Conservation (phyloP, 2,329 filamentous ascomycete genomes). For the Ophiostoma ips region DNA sequence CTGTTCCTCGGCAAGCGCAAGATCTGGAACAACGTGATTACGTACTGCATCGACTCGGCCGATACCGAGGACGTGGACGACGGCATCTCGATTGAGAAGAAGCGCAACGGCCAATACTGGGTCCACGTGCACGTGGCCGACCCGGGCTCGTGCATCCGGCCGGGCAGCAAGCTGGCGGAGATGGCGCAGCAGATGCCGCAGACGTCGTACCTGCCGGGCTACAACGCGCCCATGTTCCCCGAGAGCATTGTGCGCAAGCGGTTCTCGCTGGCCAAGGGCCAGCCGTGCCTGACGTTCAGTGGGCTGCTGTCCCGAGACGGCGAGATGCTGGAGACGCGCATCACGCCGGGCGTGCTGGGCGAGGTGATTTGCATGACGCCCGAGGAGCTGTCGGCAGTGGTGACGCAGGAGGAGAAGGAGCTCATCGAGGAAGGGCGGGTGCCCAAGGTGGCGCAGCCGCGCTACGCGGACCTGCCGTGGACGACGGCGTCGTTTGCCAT, state of each 20-base stretch:
- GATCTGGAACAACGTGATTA: slow-evolving; percentile 35
- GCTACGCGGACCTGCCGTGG: slow-evolving; percentile 4
- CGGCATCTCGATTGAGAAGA: slow-evolving; percentile 55
- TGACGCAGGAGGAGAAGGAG: slow-evolving; percentile 13
- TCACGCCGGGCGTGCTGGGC: slow-evolving; percentile 37
- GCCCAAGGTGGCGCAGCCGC: background rate
- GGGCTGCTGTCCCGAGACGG: slow-evolving; percentile 40
- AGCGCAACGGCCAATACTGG: slow-evolving; percentile 41
- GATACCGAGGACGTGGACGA: slow-evolving; percentile 63
- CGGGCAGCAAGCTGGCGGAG: slow-evolving; percentile 41
- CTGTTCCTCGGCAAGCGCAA: slow-evolving; percentile 36
- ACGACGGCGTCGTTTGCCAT: slow-evolving; percentile 19
- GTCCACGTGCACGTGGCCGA: slow-evolving; percentile 69
- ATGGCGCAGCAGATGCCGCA: slow-evolving; percentile 47
- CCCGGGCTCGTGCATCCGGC: slow-evolving; percentile 54
- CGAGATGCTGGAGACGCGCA: slow-evolving; percentile 36
- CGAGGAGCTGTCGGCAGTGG: slow-evolving; percentile 31
- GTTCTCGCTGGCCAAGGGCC: slow-evolving; percentile 39
- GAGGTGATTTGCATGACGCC: slow-evolving; percentile 43
- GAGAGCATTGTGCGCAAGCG: slow-evolving; percentile 30
- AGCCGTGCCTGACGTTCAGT: slow-evolving; percentile 48
- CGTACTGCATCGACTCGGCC: slow-evolving; percentile 59
- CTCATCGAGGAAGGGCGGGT: slow-evolving; percentile 1
- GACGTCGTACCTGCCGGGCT: slow-evolving; percentile 46
- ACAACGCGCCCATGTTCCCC: slow-evolving; percentile 45